These are phyloP conservation scores for Malania oleifera DNA, from an alignment of 164 flowering plant species.

Conservation along the genomic window DNA sequence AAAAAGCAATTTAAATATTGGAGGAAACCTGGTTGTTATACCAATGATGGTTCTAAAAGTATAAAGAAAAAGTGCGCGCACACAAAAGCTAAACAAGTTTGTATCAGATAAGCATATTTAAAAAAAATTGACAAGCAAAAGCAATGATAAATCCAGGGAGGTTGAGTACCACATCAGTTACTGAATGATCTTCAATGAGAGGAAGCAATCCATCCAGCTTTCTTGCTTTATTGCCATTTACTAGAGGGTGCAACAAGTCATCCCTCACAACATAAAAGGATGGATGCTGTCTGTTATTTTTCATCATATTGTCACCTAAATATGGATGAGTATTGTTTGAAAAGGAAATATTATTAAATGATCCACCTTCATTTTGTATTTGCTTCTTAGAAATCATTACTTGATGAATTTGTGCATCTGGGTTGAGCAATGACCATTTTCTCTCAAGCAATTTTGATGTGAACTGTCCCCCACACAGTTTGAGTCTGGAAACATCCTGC, in stretches of 20 bases:
- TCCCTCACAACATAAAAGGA: slow-evolving; percentile 84
- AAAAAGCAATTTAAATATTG: no score
- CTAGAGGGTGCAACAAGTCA: slow-evolving; percentile 85
- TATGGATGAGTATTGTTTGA: slow-evolving; percentile 35
- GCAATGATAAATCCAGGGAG: no score
- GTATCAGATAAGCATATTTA: no score
- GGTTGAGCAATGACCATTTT: slow-evolving; percentile 66
- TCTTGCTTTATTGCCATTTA: slow-evolving; percentile 92
- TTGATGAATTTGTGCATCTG: slow-evolving; percentile 64
- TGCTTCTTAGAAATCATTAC: slow-evolving; percentile 30
- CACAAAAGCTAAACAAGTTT: no score
- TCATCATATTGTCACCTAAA: slow-evolving; percentile 36
- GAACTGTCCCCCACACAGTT: slow-evolving; percentile 29
- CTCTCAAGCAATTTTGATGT: slow-evolving; percentile 52
- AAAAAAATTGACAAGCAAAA: no score
- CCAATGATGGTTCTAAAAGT: no score
- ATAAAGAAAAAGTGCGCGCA: no score
- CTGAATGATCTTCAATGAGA: slow-evolving; percentile 57
- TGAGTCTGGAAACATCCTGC: slow-evolving; percentile 22
- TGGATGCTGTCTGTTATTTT: slow-evolving; percentile 15
- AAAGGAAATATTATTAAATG: slow-evolving; percentile 23
- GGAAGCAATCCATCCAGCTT: slow-evolving; percentile 87
- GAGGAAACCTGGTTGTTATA: no score
- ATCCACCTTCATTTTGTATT: slow-evolving; percentile 16
- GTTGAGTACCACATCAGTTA: slow-evolving; percentile 91